Base-by-base conservation (phyloP, 768 basidiomycete genomes). In the Naganishia randhawae region DNA sequence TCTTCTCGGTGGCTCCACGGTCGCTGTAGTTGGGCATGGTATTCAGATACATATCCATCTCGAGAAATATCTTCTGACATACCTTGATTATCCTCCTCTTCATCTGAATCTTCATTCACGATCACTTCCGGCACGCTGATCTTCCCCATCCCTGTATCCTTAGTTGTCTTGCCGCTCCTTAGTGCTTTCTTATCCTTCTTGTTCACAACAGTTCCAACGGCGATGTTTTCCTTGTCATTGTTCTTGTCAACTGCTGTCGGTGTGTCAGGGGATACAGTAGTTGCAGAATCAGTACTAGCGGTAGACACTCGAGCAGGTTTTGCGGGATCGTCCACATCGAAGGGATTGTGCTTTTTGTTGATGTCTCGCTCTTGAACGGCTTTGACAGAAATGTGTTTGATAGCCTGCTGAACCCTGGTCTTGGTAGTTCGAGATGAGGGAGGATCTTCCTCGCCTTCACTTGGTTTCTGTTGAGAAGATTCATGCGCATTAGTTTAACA, bases 351-450 rank as follows among this genome's bases (percentile, higher is more conserved):
- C 10, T 61, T 37, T 29, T 31, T 19, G 37, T 61, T 61, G 35
- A 61, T 29, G 32, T 61, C 57, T 61, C 57, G 57, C 29, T 61
- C 57, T 14, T 41, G 16, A 39, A 61, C n/a, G 13, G 37, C 22
- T 14, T 41, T 61, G 57, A 41, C 35, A n/a, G 57, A 25, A 41
- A 39, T 19, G 37, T 61, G 37, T 39, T 61, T 55, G 31, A 33
- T 35, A 22, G 45, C 45, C 45, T 48, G 45, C 13, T 48, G 45
- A 1, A 14, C 39, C 57, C 41, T 61, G 35, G 19, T 61, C 57
- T 61, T 61, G 57, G 39, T 61, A n/a, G 39, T 37, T 61, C 57
- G 57, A 41, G 57, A 61, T 22, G 57, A 61, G 29, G 57, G 57
- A 41, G 57, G 41, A 16, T 61, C 37, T 61, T 61, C 57, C 41